Evolutionary conservation across 352 stramenopile species (phyloP).

Genomic region (Phytophthora sansomeana): DNA sequence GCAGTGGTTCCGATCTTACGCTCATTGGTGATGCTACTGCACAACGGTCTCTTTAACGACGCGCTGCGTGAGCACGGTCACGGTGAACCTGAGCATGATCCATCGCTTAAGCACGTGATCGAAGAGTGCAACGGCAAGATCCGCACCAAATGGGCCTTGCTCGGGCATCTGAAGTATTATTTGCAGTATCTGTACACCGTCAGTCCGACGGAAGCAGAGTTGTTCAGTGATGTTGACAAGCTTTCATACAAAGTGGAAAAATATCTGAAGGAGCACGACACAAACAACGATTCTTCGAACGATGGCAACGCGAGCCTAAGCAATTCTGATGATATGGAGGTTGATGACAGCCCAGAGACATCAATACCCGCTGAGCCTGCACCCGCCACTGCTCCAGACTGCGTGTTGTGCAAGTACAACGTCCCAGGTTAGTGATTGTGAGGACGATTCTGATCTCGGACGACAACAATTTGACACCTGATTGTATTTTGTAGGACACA

Average conservation of each 20-base stretch:
- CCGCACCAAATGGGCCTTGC: constrained; percentile 54
- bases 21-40: constrained; percentile 60
- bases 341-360: constrained; percentile 22
- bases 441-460: background rate
- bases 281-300: constrained; percentile 12
- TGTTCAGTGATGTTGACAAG: constrained; percentile 66
- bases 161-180: constrained; percentile 77
- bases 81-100: constrained; percentile 29
- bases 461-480: background rate
- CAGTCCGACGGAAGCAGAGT: constrained; percentile 70
- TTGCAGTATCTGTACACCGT: constrained; percentile 76
- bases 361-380: constrained; percentile 18
- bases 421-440: constrained; percentile 53
- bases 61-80: constrained; percentile 33
- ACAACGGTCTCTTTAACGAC: constrained; percentile 67
- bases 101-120: constrained; percentile 46
- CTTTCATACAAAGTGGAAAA: constrained; percentile 55
- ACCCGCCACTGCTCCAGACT: constrained; percentile 37
- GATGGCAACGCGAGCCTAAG: constrained; percentile 18
- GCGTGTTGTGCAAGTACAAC: constrained; percentile 85
- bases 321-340: constrained; percentile 33
- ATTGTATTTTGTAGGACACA: constrained; percentile 52
- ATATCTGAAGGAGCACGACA: constrained; percentile 36
- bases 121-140: constrained; percentile 56
- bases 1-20: constrained; percentile 66